These are phyloP conservation scores for Colletotrichum cuscutae DNA, from an alignment of 2,329 filamentous ascomycete species.

Conservation along the genomic window DNA sequence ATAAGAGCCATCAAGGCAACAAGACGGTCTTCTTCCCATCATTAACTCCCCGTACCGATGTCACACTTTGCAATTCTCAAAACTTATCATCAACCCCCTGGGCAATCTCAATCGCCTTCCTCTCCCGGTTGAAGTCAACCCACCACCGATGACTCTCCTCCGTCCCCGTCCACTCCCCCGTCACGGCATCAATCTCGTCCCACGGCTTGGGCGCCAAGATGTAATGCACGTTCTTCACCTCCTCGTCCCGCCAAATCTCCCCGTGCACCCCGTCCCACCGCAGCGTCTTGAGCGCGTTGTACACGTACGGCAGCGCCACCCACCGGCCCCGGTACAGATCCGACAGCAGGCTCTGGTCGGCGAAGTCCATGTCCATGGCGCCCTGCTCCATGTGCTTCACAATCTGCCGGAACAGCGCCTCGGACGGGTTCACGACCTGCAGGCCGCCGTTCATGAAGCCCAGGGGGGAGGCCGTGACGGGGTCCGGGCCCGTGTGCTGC, in stretches of 20 bases:
- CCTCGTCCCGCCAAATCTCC: constrained; percentile 66
- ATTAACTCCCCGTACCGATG: neutral
- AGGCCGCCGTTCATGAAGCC: constrained; percentile 67
- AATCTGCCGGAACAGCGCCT: constrained; percentile 60
- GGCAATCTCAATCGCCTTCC: constrained; percentile 52
- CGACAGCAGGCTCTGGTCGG: constrained; percentile 68
- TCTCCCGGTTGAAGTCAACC: constrained; percentile 58
- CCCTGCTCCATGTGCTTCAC: constrained; percentile 59
- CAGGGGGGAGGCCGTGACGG: constrained; percentile 55
- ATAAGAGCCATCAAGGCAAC: neutral
- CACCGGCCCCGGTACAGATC: constrained; percentile 65
- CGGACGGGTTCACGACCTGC: constrained; percentile 65
- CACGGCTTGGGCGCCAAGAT: constrained; percentile 72
- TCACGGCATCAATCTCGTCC: constrained; percentile 58
- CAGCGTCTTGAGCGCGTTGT: constrained; percentile 73
- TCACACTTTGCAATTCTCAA: constrained; percentile 18
- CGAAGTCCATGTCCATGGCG: constrained; percentile 62
- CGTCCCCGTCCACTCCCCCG: constrained; percentile 54
- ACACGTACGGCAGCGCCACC: constrained; percentile 68
- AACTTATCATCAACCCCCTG: constrained; percentile 51
- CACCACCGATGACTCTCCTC: constrained; percentile 67
- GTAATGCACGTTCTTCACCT: constrained; percentile 71
- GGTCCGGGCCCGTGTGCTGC: constrained; percentile 56
- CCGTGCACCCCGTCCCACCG: constrained; percentile 62
- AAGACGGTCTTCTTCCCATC: neutral